Base-by-base conservation (phyloP, 1,284 basidiomycete genomes). In the Moesziomyces antarcticus region DNA sequence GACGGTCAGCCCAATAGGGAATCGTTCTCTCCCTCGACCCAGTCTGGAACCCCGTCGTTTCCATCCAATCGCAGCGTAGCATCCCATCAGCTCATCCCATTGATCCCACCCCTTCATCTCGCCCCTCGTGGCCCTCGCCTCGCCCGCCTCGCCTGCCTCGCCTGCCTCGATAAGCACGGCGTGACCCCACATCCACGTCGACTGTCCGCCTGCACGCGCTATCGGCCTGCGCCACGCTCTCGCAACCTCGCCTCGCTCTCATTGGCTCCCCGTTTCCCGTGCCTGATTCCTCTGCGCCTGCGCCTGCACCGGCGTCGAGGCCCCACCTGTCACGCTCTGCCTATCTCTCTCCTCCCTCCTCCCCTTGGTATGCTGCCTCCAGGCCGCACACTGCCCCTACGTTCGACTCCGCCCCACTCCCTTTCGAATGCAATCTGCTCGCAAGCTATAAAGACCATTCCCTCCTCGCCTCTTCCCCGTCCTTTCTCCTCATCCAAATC, bases 211-310 rank as follows among this genome's bases (percentile, higher is more conserved):
- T 51, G 18, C 16, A 40, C 35, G 50, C 25, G 58, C 58, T 67
- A 67, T 67, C 65, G 35, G 47, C 11, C 40, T 40, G 20, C 24
- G 30, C 30, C 30, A 11, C 21, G 35, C 35, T 11, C 44, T 52
- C 41, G 21, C 24, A 16, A 50, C 14, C 35, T 5, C 16, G 35
- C 33, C 18, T 20, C 25, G 24, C 42, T 62, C 59, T 56, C 56
- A 68, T 68, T 62, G 59, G 66, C 52, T 58, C 20, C 44, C 66
- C 56, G 52, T 47, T 57, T 50, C 58, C 56, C 58, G 54, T 52
- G 16, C 40, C 40, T 37, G 33, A 16, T 13, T 6, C 7, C 20
- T 37, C 51, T 64, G 35, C 13, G 35, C 35, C 55, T 57, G 18
- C 45, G 57, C 50, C 37, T 11, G 46, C 57, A 46, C 62, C 56